Base-by-base conservation (phyloP, 805 yeast species). In the Candida oleophila region DNA sequence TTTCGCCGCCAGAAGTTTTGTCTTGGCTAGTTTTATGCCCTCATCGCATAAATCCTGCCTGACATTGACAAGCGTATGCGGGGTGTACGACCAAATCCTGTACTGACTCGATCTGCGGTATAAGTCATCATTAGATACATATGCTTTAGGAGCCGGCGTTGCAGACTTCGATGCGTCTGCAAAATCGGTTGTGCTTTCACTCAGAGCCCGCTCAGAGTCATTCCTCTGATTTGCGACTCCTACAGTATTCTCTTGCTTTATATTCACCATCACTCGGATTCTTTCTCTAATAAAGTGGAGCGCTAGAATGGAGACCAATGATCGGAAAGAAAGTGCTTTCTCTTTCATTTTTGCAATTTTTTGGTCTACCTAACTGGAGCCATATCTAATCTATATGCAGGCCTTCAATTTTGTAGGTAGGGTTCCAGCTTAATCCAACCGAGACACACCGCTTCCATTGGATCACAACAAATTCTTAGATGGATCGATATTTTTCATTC, bases 41-140 rank as follows among this genome's bases (percentile, higher is more conserved):
- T 69, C 68, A 38, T 74, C 72, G 62, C 89, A 85, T 4, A 83
- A 77, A 12, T 66, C 55, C 14, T 56, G 53, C 48, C 88, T 69
- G 32, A 71, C 64, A 22, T 74, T 72, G 2, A 64, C 66, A n/a
- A 92, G 71, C 46, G 77, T 78, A 1, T 78, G 78, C 16, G 61
- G 59, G 0, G 89, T 82, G 63, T 80, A 92, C 1, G 97, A 90
- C 99, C 99, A 92, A 8, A 81, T 47, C 44, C 85, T 72, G 61
- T 77, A 92, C 68, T 92, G 99, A 0, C 94, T 78, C 3, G 96
- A 87, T 28, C 90, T 77, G 38, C 98, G 78, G 65, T 89, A 92
- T 35, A 94, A 69, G 52, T 94, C 99, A 63, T 94, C 97, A 56
- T 82, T 87, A 1, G 89, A 71, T 5, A 87, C 75, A 19, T 18